A percentile compares a stretch with the other conserved stretches of the same genome.
Evolutionary conservation across 202 grass and related monocot species (phyloP).

Genomic region (Brachypodium distachyon): DNA sequence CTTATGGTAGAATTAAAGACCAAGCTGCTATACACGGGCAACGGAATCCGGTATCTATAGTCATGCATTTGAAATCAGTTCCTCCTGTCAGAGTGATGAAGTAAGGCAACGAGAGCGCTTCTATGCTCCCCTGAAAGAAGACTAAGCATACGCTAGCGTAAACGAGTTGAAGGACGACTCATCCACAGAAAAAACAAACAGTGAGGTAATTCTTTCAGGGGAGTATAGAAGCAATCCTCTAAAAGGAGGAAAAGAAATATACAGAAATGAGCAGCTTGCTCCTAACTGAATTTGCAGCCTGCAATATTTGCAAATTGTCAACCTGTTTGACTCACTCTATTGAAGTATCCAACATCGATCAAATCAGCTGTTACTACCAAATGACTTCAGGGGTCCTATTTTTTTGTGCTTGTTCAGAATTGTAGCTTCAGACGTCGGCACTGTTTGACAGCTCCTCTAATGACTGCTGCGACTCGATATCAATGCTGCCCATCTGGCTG

Average conservation of each 20-base stretch:
- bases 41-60: slow-evolving; percentile 1
- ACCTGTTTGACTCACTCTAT: slow-evolving; percentile 21
- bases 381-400: slow-evolving; percentile 19
- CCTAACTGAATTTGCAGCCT: slow-evolving; percentile 20
- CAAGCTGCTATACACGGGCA: slow-evolving; percentile 23
- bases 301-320: slow-evolving; percentile 37
- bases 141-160: slow-evolving; percentile 20
- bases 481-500: slow-evolving; percentile 59
- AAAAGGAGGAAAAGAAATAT: neutral
- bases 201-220: slow-evolving; percentile 20
- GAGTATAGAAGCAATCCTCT: slow-evolving; percentile 32
- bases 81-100: slow-evolving; percentile 15
- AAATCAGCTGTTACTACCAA: slow-evolving; percentile 16
- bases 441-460: slow-evolving; percentile 38
- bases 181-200: slow-evolving; percentile 6
- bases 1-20: slow-evolving; percentile 9
- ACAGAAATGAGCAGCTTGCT: neutral
- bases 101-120: slow-evolving; percentile 20
- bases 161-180: slow-evolving; percentile 10
- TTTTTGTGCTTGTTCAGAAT: slow-evolving; percentile 7
- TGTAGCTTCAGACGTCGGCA: slow-evolving; percentile 24
- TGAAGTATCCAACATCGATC: slow-evolving; percentile 16
- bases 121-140: slow-evolving; percentile 35
- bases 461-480: slow-evolving; percentile 57
- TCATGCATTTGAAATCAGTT: slow-evolving; percentile 29